Percentiles rank a stretch among this genome's conserved stretches.
These are phyloP conservation scores for Cucurbita moschata DNA, from an alignment of 306 rosid species.

Conservation along the genomic window DNA sequence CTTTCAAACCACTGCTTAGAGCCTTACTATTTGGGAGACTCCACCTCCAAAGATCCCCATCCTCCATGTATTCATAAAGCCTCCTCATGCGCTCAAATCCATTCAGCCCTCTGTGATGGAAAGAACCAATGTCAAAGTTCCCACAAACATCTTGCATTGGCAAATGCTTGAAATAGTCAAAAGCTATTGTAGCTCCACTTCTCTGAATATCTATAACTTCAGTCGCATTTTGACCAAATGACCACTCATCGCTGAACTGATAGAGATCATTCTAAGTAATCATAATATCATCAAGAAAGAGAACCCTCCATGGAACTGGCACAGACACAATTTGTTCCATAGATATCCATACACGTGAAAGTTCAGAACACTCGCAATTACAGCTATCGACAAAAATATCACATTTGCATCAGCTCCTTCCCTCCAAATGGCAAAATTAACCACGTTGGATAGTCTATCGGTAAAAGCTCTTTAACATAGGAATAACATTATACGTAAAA, in stretches of 20 bases:
- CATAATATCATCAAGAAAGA: background rate
- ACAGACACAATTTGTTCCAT: background rate
- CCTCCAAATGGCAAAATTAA: background rate
- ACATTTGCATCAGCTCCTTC: background rate
- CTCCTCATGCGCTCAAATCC: conserved; percentile 33
- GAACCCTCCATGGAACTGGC: background rate
- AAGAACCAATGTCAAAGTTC: conserved; percentile 5
- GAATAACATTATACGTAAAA: background rate
- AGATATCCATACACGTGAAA: background rate
- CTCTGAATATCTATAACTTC: conserved; percentile 52
- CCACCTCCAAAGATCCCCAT: conserved; percentile 93
- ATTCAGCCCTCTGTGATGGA: conserved; percentile 12
- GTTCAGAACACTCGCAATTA: background rate
- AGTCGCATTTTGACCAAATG: conserved; percentile 24
- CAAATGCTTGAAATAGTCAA: conserved; percentile 60
- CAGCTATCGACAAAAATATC: background rate
- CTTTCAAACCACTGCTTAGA: conserved; percentile 64
- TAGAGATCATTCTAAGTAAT: background rate
- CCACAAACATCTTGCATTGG: conserved; percentile 9
- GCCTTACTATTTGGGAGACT: conserved; percentile 63
- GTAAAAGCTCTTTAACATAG: background rate
- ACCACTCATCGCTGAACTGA: conserved; percentile 11
- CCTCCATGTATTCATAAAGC: conserved; percentile 64
- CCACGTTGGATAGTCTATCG: background rate
- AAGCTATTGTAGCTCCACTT: conserved; percentile 92